phyloP scores from a whole-genome alignment of 179 eudicot genomes.

The Spergularia azorica region DNA sequence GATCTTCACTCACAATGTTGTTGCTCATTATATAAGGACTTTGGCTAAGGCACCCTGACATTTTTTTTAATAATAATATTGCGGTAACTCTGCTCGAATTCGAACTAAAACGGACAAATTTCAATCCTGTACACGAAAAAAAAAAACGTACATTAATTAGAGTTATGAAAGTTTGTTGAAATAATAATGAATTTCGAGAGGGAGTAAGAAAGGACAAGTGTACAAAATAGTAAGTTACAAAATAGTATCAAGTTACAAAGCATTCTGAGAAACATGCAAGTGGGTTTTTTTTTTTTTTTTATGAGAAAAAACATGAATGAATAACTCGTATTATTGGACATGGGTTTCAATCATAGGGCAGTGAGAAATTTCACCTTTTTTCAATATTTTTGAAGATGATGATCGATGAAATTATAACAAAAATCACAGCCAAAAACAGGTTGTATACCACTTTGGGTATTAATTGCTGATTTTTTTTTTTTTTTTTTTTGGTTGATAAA shows the following conservation, averaged over 20 bases:
- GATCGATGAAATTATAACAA: not conserved
- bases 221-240: conserved; percentile 23
- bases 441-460: conserved; percentile 15
- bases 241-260: conserved; percentile 41
- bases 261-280: conserved; percentile 37
- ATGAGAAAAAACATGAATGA: not conserved
- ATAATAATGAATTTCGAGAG: not conserved
- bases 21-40: conserved; percentile 25
- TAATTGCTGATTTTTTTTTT: not conserved
- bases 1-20: conserved; percentile 10
- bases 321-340: conserved; percentile 23
- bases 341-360: conserved; percentile 26
- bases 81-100: not conserved
- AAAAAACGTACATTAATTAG: not conserved
- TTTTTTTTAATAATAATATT: not conserved
- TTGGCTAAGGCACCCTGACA: conserved; percentile 24
- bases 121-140: conserved; percentile 25
- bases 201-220: conserved; percentile 33
- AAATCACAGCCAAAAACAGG: conserved; percentile 7
- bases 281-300: conserved; percentile 10
- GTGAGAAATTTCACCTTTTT: conserved; percentile 23
- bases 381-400: too few relatives aligned
- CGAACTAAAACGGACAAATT: not conserved
- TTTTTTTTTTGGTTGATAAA: not conserved
- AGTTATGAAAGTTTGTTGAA: not conserved